These are phyloP conservation scores for Uronychia setigera DNA, from an alignment of 73 alveolate species.

Conservation along the genomic window DNA sequence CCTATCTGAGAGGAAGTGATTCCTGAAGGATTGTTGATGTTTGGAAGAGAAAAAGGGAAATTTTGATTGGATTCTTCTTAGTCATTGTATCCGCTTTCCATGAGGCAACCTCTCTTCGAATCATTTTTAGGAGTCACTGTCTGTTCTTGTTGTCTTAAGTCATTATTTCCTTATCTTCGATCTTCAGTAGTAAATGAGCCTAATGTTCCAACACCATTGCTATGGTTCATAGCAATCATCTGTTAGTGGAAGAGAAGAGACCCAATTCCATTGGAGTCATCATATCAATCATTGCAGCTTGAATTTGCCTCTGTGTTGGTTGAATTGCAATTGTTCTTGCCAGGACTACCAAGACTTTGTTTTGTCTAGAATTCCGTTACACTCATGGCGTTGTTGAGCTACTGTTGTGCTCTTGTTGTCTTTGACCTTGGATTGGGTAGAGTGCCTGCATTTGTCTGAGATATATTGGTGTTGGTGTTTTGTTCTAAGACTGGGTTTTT, in stretches of 20 bases:
- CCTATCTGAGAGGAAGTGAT: not conserved
- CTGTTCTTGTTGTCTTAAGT: not conserved
- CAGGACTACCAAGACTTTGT: not conserved
- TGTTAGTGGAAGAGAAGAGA: not conserved
- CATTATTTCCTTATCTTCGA: not conserved
- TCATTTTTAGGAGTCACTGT: not conserved
- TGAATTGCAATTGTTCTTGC: not conserved
- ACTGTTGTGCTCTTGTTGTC: not conserved
- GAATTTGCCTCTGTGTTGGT: not conserved
- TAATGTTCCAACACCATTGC: not conserved
- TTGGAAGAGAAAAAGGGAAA: not conserved
- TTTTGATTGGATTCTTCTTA: not conserved
- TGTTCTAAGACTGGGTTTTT: not conserved
- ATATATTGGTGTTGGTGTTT: not conserved
- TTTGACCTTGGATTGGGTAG: not conserved
- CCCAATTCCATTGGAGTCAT: not conserved
- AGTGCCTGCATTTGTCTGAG: not conserved
- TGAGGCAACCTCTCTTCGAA: not conserved
- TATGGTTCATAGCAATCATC: not conserved
- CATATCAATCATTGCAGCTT: not conserved
- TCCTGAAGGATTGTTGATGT: not conserved
- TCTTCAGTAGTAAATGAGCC: not conserved
- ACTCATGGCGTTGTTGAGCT: conserved; percentile 1
- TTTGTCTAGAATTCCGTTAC: not conserved
- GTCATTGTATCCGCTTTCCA: not conserved